These are phyloP conservation scores for Dioszegia aurantiaca DNA, from an alignment of 768 basidiomycete species.

Conservation along the genomic window DNA sequence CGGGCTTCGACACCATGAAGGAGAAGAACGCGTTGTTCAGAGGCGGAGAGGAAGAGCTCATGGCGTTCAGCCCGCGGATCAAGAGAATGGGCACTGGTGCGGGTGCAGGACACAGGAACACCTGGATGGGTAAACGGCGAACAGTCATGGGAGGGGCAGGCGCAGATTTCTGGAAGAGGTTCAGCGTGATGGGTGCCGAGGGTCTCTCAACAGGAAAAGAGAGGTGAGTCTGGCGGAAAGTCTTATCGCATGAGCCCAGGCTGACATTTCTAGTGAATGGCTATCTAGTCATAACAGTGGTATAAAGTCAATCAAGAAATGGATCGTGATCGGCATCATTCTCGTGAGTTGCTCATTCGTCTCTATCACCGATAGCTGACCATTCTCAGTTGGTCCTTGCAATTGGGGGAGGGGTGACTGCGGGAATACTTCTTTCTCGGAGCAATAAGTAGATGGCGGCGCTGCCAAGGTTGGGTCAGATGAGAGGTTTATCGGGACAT, in stretches of 20 bases:
- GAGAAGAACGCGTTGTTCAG: slow-evolving; percentile 46
- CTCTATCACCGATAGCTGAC: background rate
- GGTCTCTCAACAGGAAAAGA: slow-evolving; percentile 17
- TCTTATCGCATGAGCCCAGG: background rate
- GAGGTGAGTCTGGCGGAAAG: slow-evolving; percentile 23
- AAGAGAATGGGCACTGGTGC: slow-evolving; percentile 7
- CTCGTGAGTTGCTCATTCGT: slow-evolving; percentile 20
- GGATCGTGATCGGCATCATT: slow-evolving; percentile 23
- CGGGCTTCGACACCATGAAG: slow-evolving; percentile 33
- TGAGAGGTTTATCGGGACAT: too few species aligned
- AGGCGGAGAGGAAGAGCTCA: slow-evolving; percentile 40
- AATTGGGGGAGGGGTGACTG: background rate
- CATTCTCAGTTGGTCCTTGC: background rate
- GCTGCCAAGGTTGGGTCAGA: too few species aligned
- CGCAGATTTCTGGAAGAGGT: slow-evolving; percentile 46
- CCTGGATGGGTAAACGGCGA: background rate
- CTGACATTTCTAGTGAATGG: slow-evolving; percentile 27
- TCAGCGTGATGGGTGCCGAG: slow-evolving; percentile 37
- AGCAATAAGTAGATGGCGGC: too few species aligned
- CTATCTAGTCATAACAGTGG: slow-evolving; percentile 18
- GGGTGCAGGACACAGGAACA: slow-evolving; percentile 10
- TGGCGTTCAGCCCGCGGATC: slow-evolving; percentile 33
- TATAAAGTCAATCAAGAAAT: slow-evolving; percentile 12
- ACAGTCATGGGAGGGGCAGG: slow-evolving; percentile 15
- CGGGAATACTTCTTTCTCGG: background rate